phyloP scores from a whole-genome alignment of 495 filamentous ascomycete species.

The Penicillium parvum region DNA sequence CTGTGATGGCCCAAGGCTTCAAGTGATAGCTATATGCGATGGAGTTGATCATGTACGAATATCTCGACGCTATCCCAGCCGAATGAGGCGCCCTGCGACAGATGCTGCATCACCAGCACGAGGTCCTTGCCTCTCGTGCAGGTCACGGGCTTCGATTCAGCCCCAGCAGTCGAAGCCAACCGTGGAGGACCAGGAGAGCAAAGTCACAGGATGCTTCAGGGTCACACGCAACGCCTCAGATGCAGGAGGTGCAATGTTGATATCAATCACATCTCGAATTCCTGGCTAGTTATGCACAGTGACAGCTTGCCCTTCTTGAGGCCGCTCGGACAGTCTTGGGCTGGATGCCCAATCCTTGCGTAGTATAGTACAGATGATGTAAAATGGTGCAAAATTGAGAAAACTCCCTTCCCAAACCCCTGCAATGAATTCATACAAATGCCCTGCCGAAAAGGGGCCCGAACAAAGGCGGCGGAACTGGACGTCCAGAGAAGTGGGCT shows the following conservation, averaged over 20 bases:
- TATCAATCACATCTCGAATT: neutral
- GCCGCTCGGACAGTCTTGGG: conserved; percentile 6
- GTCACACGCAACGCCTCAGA: too few species aligned
- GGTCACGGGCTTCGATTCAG: too few species aligned
- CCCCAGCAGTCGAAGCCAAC: too few species aligned
- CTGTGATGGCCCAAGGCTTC: too few species aligned
- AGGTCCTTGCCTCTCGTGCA: neutral
- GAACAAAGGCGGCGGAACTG: conserved; percentile 19
- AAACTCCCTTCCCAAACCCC: conserved; percentile 33
- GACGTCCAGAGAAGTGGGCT: conserved; percentile 26
- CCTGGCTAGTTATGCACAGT: conserved; percentile 1
- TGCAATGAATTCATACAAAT: conserved; percentile 30
- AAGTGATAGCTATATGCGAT: too few species aligned
- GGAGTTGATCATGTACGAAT: too few species aligned
- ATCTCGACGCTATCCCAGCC: too few species aligned
- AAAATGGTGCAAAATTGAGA: conserved; percentile 14
- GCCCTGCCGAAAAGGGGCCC: conserved; percentile 5
- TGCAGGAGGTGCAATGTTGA: neutral
- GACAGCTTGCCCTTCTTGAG: neutral
- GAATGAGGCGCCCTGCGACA: neutral
- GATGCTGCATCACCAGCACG: neutral
- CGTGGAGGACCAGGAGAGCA: too few species aligned
- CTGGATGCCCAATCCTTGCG: conserved; percentile 5
- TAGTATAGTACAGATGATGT: conserved; percentile 24
- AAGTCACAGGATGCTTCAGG: too few species aligned